These are phyloP conservation scores for Casaregolazyma lundiana DNA, from an alignment of 1,139 yeast species.

Conservation along the genomic window DNA sequence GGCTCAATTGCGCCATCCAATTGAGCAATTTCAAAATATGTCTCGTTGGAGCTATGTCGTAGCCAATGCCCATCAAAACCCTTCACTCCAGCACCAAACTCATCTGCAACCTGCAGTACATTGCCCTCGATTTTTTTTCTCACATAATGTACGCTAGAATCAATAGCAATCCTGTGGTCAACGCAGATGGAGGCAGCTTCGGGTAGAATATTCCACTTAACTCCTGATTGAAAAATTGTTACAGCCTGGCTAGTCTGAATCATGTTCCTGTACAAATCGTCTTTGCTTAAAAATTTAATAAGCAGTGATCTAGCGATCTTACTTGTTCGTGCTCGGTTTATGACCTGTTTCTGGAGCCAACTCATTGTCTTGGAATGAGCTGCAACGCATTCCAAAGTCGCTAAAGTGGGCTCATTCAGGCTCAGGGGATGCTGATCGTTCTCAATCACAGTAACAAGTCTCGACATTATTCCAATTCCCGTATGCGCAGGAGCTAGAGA, in stretches of 20 bases:
- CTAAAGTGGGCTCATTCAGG: conserved; percentile 49
- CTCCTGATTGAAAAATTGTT: conserved; percentile 58
- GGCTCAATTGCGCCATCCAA: conserved; percentile 42
- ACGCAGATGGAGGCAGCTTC: conserved; percentile 51
- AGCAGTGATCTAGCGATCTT: conserved; percentile 13
- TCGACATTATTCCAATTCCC: conserved; percentile 60
- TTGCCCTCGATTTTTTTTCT: conserved; percentile 33
- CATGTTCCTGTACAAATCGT: conserved; percentile 35
- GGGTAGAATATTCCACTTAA: conserved; percentile 64
- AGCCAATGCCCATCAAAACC: conserved; percentile 11
- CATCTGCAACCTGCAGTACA: conserved; percentile 39
- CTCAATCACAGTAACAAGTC: conserved; percentile 49
- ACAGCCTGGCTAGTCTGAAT: conserved; percentile 59
- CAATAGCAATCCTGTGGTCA: conserved; percentile 53
- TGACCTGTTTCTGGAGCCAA: conserved; percentile 15
- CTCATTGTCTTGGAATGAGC: conserved; percentile 33
- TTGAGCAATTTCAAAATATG: conserved; percentile 33
- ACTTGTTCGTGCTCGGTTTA: conserved; percentile 13
- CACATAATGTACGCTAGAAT: conserved; percentile 41
- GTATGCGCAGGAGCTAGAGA: conserved; percentile 70
- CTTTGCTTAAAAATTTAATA: conserved; percentile 10
- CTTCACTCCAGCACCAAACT: conserved; percentile 40
- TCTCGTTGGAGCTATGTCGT: conserved; percentile 30
- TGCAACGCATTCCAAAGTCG: conserved; percentile 46
- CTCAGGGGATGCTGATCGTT: conserved; percentile 43